Percentiles rank a stretch among this genome's conserved stretches.
These are phyloP conservation scores for Fusarium sacchari DNA, from an alignment of 2,329 filamentous ascomycete genomes.

Conservation along the genomic window DNA sequence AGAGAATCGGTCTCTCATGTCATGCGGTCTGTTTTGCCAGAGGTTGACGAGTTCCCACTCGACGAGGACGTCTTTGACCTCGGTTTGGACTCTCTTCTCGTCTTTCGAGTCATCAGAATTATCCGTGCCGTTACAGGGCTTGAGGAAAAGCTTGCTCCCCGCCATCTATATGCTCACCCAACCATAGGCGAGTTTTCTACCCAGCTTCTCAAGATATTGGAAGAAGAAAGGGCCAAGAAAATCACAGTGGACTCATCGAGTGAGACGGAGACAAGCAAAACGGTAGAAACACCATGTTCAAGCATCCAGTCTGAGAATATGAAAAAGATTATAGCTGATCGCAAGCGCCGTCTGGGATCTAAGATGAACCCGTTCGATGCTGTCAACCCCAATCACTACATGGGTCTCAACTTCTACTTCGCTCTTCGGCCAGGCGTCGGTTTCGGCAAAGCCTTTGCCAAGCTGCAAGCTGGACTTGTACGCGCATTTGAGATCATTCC, in stretches of 20 bases:
- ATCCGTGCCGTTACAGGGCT: not conserved
- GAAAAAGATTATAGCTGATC: not conserved
- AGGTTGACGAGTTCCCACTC: not conserved
- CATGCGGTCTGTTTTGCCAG: not conserved
- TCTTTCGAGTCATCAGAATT: conserved; percentile 1
- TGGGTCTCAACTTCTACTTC: conserved; percentile 15
- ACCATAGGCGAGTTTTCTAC: not conserved
- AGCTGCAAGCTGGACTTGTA: not conserved
- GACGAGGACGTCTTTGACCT: conserved; percentile 1
- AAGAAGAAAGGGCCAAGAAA: not conserved
- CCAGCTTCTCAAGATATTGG: not conserved
- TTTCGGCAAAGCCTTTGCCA: not conserved
- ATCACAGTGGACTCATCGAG: fast-evolving
- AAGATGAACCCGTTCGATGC: conserved; percentile 12
- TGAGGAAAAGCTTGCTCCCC: conserved; percentile 1
- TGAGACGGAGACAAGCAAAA: fast-evolving
- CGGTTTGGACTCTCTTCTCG: not conserved
- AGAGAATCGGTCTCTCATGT: not conserved
- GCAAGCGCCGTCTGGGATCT: not conserved
- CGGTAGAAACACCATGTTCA: not conserved
- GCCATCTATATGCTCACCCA: not conserved
- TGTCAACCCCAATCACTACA: conserved; percentile 11
- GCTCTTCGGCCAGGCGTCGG: not conserved
- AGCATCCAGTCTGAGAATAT: not conserved
- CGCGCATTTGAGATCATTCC: conserved; percentile 1